phyloP scores from a whole-genome alignment of 768 basidiomycete species.

The Rhodosporidiobolus sp. region DNA sequence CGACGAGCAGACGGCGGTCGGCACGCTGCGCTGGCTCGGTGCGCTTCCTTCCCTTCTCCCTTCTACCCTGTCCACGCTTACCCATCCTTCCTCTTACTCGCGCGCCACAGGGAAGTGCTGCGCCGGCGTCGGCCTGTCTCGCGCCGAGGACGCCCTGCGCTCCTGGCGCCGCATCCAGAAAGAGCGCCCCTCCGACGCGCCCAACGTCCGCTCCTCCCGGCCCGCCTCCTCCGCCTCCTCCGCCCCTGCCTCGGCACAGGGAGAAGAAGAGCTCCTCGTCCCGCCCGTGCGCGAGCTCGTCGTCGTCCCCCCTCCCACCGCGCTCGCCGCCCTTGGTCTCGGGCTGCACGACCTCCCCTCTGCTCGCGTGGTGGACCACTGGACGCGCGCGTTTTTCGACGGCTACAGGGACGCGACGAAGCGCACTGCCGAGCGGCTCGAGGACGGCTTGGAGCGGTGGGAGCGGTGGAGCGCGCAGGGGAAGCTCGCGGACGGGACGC shows the following conservation, averaged over 20 bases:
- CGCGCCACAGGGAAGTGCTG: neutral
- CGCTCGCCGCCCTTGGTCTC: constrained; percentile 20
- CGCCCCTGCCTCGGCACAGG: neutral
- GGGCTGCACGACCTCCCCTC: constrained; percentile 29
- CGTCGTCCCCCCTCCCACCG: constrained; percentile 30
- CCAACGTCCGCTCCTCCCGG: constrained; percentile 2
- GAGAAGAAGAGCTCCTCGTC: neutral
- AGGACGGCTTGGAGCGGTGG: constrained; percentile 21
- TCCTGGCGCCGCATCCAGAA: constrained; percentile 24
- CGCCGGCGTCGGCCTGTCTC: constrained; percentile 5
- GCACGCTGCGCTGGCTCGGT: constrained; percentile 34
- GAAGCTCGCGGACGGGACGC: constrained; percentile 14
- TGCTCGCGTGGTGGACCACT: constrained; percentile 6
- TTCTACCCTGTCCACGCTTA: too few species aligned
- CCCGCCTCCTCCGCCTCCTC: neutral
- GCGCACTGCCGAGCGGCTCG: constrained; percentile 2
- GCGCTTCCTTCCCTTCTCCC: neutral
- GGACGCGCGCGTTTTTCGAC: constrained; percentile 27
- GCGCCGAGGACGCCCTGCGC: constrained; percentile 30
- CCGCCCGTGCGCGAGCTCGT: constrained; percentile 35
- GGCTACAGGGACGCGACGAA: constrained; percentile 28
- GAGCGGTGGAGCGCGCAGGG: constrained; percentile 24
- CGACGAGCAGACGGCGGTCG: constrained; percentile 23
- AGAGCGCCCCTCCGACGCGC: constrained; percentile 27
- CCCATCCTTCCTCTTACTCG: neutral